phyloP scores from a whole-genome alignment of 2,329 filamentous ascomycete genomes.

The Trichoderma hamatum region DNA sequence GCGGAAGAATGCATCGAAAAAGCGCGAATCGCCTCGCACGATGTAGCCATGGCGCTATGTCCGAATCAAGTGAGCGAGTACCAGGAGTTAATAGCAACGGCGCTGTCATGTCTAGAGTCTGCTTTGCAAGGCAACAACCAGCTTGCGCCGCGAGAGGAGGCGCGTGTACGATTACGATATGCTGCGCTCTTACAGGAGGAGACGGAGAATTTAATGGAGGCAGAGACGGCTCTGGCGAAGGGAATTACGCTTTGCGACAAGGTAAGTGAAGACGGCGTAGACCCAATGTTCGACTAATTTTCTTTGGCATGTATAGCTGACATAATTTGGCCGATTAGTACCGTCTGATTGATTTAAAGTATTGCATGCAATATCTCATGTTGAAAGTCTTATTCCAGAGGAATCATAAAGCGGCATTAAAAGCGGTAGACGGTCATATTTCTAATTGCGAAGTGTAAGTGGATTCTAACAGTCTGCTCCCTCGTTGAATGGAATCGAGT shows the following conservation, averaged over 20 bases:
- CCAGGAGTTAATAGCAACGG: constrained; percentile 71
- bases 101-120: constrained; percentile 71
- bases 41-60: constrained; percentile 46
- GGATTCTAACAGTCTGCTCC: neutral
- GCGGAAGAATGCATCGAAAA: constrained; percentile 75
- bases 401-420: constrained; percentile 73
- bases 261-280: constrained; percentile 41
- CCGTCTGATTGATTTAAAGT: constrained; percentile 65
- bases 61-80: constrained; percentile 62
- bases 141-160: constrained; percentile 67
- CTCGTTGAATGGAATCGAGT: neutral
- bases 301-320: neutral
- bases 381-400: constrained; percentile 71
- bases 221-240: constrained; percentile 72
- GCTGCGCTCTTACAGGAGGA: constrained; percentile 73
- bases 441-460: constrained; percentile 67
- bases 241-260: constrained; percentile 71
- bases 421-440: constrained; percentile 70
- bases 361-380: constrained; percentile 75
- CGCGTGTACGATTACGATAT: constrained; percentile 69
- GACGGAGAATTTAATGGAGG: constrained; percentile 74
- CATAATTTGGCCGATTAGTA: constrained; percentile 35
- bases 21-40: constrained; percentile 60
- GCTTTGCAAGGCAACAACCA: constrained; percentile 61
- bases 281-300: neutral